A percentile compares a stretch with the other conserved stretches of the same genome.
These are phyloP conservation scores for Nemophila menziesii DNA, from an alignment of 257 asterid species.

Conservation along the genomic window DNA sequence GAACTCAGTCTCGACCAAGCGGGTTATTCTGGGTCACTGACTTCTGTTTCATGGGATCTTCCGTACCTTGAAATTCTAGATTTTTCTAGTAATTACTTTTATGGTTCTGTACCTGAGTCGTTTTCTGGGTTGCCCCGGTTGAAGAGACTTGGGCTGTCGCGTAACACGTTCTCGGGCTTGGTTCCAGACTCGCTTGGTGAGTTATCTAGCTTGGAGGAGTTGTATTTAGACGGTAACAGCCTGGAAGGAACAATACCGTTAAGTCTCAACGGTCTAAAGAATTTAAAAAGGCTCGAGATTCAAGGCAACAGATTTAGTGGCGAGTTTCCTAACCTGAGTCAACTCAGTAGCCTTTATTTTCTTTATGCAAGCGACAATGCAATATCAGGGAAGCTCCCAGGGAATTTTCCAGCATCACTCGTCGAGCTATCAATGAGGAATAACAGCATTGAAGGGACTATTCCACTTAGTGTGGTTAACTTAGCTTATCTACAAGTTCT, in stretches of 20 bases:
- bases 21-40: slow-evolving; percentile 46
- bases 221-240: slow-evolving; percentile 45
- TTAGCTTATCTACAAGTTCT: slow-evolving; percentile 37
- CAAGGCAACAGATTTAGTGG: slow-evolving; percentile 47
- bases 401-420: slow-evolving; percentile 35
- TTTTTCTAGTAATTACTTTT: slow-evolving; percentile 40
- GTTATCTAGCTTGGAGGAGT: slow-evolving; percentile 36
- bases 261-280: slow-evolving; percentile 37
- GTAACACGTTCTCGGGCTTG: slow-evolving; percentile 41
- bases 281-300: slow-evolving; percentile 51
- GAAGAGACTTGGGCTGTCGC: slow-evolving; percentile 41
- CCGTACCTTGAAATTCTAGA: slow-evolving; percentile 50
- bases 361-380: slow-evolving; percentile 66
- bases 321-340: slow-evolving; percentile 45
- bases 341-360: slow-evolving; percentile 27
- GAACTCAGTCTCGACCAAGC: slow-evolving; percentile 64
- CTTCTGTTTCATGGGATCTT: slow-evolving; percentile 35
- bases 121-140: slow-evolving; percentile 31
- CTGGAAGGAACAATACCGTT: slow-evolving; percentile 40
- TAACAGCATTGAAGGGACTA: slow-evolving; percentile 39
- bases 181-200: slow-evolving; percentile 41
- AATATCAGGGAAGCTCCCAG: slow-evolving; percentile 56
- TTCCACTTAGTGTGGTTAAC: slow-evolving; percentile 25
- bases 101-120: slow-evolving; percentile 48
- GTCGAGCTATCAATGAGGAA: slow-evolving; percentile 39